Evolutionary conservation across 2,329 filamentous ascomycete species (phyloP).

Genomic region (Elsinoe australis): DNA sequence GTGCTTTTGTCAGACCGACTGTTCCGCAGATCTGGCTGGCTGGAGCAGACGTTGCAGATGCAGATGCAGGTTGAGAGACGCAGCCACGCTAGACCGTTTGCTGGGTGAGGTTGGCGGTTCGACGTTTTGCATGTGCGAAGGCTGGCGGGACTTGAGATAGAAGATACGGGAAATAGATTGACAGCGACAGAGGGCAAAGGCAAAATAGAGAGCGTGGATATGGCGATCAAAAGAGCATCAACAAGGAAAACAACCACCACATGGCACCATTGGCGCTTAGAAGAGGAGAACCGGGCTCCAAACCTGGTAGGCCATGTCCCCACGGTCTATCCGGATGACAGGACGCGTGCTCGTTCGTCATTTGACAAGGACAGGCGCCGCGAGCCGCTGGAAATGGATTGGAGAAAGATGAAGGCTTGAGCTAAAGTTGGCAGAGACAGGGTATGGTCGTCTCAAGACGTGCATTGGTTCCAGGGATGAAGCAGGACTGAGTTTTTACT

Average conservation of each 20-base stretch:
- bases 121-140: neutral
- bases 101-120: constrained; percentile 5
- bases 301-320: too few relatives aligned
- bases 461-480: neutral
- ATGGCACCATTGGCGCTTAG: constrained; percentile 11
- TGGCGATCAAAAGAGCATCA: neutral
- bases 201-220: constrained; percentile 1
- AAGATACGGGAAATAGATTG: neutral
- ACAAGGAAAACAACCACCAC: constrained; percentile 4
- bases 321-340: too few relatives aligned
- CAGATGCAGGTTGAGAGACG: constrained; percentile 7
- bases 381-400: constrained; percentile 1
- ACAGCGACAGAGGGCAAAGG: neutral
- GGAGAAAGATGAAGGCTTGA: neutral
- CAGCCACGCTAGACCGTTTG: constrained; percentile 15
- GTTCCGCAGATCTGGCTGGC: constrained; percentile 11
- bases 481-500: too few relatives aligned
- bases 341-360: constrained; percentile 11
- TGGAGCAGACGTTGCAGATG: constrained; percentile 8
- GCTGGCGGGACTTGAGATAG: neutral
- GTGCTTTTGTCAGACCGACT: neutral
- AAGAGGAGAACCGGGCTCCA: constrained; percentile 1
- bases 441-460: constrained; percentile 2
- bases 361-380: constrained; percentile 15
- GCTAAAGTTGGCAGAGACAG: constrained; percentile 11